These are phyloP conservation scores for Penicillium sclerotigenum DNA, from an alignment of 2,329 filamentous ascomycete species.

Conservation along the genomic window DNA sequence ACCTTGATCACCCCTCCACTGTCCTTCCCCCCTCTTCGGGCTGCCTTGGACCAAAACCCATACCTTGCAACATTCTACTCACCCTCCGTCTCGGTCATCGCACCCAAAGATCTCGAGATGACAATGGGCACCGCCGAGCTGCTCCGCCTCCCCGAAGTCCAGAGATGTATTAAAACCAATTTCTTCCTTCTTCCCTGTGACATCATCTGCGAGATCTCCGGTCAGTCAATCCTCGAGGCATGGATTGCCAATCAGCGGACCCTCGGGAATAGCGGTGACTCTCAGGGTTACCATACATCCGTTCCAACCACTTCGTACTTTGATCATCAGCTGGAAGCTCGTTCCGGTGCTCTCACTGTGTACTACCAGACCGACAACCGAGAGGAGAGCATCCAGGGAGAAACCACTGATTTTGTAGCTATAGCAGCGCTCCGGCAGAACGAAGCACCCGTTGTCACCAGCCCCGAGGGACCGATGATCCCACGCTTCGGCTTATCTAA, in stretches of 20 bases:
- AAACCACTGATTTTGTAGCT: conserved; percentile 1
- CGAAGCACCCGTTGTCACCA: not conserved
- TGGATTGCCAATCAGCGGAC: not conserved
- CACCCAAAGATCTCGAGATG: conserved; percentile 70
- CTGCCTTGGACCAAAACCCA: not conserved
- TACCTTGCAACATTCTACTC: not conserved
- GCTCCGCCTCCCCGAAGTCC: conserved; percentile 75
- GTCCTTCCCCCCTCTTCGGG: not conserved
- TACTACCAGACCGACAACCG: not conserved
- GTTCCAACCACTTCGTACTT: not conserved
- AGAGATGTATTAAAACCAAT: conserved; percentile 69
- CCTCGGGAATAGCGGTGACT: not conserved
- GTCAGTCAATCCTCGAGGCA: not conserved
- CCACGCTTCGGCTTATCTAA: conserved; percentile 1
- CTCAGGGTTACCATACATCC: not conserved
- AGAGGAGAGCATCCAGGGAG: not conserved
- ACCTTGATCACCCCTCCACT: conserved; percentile 1
- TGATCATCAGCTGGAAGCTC: not conserved
- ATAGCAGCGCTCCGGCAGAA: not conserved
- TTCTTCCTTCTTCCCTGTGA: conserved; percentile 72
- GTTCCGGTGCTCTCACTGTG: not conserved
- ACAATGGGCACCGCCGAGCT: conserved; percentile 87
- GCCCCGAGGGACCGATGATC: not conserved
- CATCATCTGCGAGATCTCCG: not conserved
- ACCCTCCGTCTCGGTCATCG: conserved; percentile 62